phyloP scores from a whole-genome alignment of 768 basidiomycete species.

The Boletus tylopilopsis region DNA sequence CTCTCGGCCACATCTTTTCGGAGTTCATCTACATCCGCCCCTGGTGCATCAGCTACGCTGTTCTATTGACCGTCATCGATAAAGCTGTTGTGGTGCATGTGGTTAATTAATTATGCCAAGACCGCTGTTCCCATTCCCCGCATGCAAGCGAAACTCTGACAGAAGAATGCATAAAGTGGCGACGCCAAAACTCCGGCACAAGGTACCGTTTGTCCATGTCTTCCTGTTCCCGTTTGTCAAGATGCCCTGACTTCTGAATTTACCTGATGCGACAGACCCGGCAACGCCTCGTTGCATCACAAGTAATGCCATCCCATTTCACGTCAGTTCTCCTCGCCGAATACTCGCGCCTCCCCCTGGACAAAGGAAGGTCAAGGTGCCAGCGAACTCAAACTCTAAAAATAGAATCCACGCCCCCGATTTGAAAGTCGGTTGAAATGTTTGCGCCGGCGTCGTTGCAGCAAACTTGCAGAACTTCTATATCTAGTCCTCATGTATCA shows the following conservation, averaged over 20 bases:
- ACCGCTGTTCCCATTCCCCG: neutral
- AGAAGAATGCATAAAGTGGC: neutral
- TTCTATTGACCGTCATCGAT: slow-evolving; percentile 19
- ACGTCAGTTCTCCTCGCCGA: slow-evolving; percentile 11
- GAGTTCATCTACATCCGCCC: slow-evolving; percentile 1
- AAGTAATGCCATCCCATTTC: neutral
- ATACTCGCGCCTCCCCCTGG: slow-evolving; percentile 9
- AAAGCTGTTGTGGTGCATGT: slow-evolving; percentile 8
- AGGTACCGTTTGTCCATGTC: slow-evolving; percentile 4
- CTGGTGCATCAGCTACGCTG: slow-evolving; percentile 8
- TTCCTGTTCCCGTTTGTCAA: slow-evolving; percentile 1
- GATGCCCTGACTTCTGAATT: neutral
- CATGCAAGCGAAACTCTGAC: neutral
- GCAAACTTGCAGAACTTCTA: neutral
- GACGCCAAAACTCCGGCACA: no score
- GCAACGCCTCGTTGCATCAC: slow-evolving; percentile 18
- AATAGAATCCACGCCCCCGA: neutral
- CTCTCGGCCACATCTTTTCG: slow-evolving; percentile 6
- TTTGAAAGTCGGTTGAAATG: slow-evolving; percentile 9
- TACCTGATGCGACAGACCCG: neutral
- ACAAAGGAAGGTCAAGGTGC: slow-evolving; percentile 3
- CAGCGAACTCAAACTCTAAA: neutral
- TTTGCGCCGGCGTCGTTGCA: neutral
- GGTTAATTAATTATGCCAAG: slow-evolving; percentile 1
- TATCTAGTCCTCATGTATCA: neutral